Base-by-base conservation (phyloP, 257 asterid genomes). In the Buddleja alternifolia region DNA sequence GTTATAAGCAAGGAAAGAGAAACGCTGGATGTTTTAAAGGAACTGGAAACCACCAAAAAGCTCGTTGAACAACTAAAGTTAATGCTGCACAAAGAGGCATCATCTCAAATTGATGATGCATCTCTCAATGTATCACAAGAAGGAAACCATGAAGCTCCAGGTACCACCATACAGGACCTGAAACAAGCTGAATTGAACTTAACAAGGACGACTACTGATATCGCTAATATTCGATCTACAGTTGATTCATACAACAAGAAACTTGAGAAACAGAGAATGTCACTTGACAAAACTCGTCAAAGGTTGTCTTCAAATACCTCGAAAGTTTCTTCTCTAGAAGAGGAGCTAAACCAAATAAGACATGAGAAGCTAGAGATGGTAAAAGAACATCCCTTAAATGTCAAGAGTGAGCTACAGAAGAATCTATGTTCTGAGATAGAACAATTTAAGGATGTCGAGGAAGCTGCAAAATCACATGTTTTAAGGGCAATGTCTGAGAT, bases 211-310 rank as follows among this genome's bases (percentile, higher is more conserved):
- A 88, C 97, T 0, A 76, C 62, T 44, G 92, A 87, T 77, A 88
- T 90, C 72, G 89, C 86, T n/a, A 88, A 72, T 10, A 90, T 90
- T 40, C 95, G 94, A 67, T 79, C 96, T 12, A 78, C 86, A 0
- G 95, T 90, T 12, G 95, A 84, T 79, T 66, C 78, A 8, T 94
- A 91, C 82, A 87, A 74, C 76, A 83, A 75, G 77, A 86, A 75
- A 65, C 88, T 91, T 19, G 97, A 91, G 80, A 89, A 80, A 65
- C 97, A 94, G 83, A 86, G 95, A 67, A 71, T 70, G 56, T 82
- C 90, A 15, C 88, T 91, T 10, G 97, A 91, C 81, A 87, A 76
- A 78, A 89, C 97, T 71, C 96, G 96, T 34, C 88, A 75, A 45
- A 79, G 95, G 75, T 48, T 92, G 73, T 82, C 84, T 15, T 83